A percentile compares a stretch with the other conserved stretches of the same genome.
Conservation (phyloP, 495 filamentous ascomycete species). For the Penicillium paradoxum region DNA sequence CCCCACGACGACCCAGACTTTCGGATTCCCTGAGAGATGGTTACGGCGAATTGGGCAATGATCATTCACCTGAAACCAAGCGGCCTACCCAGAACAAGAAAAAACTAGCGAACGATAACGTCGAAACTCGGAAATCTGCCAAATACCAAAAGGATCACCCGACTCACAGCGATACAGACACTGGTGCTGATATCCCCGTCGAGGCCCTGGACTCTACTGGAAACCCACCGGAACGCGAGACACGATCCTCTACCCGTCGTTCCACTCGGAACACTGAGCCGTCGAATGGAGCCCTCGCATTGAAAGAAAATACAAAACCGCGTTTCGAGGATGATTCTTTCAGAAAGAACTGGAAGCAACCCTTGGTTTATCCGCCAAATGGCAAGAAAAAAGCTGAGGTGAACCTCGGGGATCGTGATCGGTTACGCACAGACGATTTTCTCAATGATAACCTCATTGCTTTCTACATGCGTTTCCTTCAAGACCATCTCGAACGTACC, state of each 20-base stretch:
- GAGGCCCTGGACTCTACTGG: slow-evolving; percentile 15
- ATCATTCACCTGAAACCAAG: neutral
- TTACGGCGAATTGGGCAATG: neutral
- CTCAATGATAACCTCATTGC: slow-evolving; percentile 88
- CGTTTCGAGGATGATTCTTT: slow-evolving; percentile 10
- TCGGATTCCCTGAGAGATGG: neutral
- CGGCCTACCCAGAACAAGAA: neutral
- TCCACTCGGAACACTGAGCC: neutral
- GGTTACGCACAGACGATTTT: slow-evolving; percentile 78
- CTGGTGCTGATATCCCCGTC: slow-evolving; percentile 28
- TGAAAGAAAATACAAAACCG: slow-evolving; percentile 2
- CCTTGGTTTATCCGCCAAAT: slow-evolving; percentile 64
- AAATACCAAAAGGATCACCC: neutral
- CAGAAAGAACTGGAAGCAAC: slow-evolving; percentile 37
- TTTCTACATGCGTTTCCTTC: slow-evolving; percentile 77
- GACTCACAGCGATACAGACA: neutral
- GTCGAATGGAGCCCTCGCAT: slow-evolving; percentile 4
- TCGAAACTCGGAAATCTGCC: neutral
- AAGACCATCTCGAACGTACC: slow-evolving; percentile 54
- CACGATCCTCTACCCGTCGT: slow-evolving; percentile 31
- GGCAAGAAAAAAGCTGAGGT: slow-evolving; percentile 72
- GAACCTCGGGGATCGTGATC: slow-evolving; percentile 69
- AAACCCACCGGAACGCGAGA: slow-evolving; percentile 17
- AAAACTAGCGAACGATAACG: neutral
- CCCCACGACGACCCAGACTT: neutral